Evolutionary conservation across 2,329 filamentous ascomycete species (phyloP), one percentile per base, ranked within the genome.

Genomic region (Neopestalotiopsis rosae): DNA sequence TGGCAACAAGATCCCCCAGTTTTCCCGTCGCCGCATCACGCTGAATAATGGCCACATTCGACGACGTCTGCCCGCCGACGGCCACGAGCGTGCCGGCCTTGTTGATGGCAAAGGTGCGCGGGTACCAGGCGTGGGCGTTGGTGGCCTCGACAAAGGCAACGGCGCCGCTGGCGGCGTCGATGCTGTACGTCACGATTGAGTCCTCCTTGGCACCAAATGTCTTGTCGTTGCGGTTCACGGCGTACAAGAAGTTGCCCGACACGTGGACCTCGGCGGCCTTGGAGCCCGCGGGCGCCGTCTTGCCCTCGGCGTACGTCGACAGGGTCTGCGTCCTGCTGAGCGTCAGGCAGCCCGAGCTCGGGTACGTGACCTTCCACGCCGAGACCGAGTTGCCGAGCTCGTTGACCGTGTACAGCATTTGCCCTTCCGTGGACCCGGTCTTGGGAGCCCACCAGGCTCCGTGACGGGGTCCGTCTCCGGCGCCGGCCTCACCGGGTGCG

Each of bases 241-340:
- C 64, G 42, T 70, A 69, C 58, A 70, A 24, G 32, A 52, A 67
- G 34, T 61, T 84, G 73, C 86, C 87, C 32, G 74, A 77, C 5
- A 89, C 78, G 62, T 82, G 81, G n/a, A 90, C 80, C 76, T 89
- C 88, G 34, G 86, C 87, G 0, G 86, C 85, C 70, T 88, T 88
- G 71, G 85, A 83, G 17, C 82, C 84, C 0, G 75, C 71, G 3
- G 84, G 83, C 2, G 83, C 77, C 1, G 81, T 76, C 67, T 78
- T 79, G 34, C 83, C 83, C 0, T 74, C 77, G 5, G 63, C 42
- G 71, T 85, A 85, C 0, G 86, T 87, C 1, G 83, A 83, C 9
- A 84, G 75, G 1, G 81, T 83, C 74, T 86, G 82, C 24, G 82
- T 79, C 70, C 82, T 78, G 3, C 76, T 77, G 57, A 90, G 84